These are phyloP conservation scores for Tolypocladium amazonense DNA, from an alignment of 2,329 filamentous ascomycete genomes.

Conservation along the genomic window DNA sequence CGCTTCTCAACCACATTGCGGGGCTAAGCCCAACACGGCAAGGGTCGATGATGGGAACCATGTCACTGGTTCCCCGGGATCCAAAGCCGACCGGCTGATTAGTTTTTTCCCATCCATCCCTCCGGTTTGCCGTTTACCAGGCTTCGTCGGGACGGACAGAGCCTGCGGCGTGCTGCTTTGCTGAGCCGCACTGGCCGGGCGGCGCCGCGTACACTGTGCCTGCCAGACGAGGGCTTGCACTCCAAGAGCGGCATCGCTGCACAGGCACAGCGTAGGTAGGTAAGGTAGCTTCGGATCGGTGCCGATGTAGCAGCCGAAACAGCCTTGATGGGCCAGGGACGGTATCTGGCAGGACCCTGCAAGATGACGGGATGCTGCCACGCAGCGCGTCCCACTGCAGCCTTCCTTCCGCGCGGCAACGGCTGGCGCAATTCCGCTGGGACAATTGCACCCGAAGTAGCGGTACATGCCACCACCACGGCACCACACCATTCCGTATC, in stretches of 20 bases:
- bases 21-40: conserved; percentile 7
- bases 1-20: conserved; percentile 12
- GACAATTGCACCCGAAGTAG: conserved; percentile 6
- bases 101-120: neutral
- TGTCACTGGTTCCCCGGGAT: neutral
- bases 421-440: conserved; percentile 7
- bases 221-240: too few species aligned
- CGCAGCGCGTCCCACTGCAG: neutral
- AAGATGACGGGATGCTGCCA: neutral
- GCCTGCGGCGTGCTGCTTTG: too few species aligned
- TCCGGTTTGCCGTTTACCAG: too few species aligned
- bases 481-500: neutral
- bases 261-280: too few species aligned
- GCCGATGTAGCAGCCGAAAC: neutral
- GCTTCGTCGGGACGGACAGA: too few species aligned
- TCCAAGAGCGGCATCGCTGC: too few species aligned
- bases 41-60: neutral
- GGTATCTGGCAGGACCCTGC: neutral
- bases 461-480: conserved; percentile 6
- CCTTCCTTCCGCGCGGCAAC: neutral
- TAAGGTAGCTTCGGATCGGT: neutral
- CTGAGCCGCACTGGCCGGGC: too few species aligned
- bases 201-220: too few species aligned
- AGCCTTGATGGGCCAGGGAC: neutral
- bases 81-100: neutral